Base-by-base conservation (phyloP, 345 rosid genomes). In the Aegle marmelos region DNA sequence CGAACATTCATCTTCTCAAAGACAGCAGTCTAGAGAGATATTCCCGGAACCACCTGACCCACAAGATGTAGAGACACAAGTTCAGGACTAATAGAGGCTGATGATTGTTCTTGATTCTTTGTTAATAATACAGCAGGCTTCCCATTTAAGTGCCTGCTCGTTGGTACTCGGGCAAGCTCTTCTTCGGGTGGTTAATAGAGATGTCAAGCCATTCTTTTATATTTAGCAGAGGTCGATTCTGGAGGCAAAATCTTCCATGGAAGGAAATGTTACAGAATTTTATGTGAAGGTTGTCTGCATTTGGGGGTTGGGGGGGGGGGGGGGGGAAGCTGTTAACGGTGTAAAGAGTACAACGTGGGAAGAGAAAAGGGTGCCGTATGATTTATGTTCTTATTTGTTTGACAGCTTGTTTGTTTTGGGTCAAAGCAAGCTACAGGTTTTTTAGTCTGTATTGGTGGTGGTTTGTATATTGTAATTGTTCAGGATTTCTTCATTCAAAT, bases 11-110 rank as follows among this genome's bases (percentile, higher is more conserved):
- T 93, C 98, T 41, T 97, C 99, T 0, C 92, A 77, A 17, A 90
- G 97, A 79, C 86, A 89, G 85, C 87, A 89, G 41, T 94, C 98
- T n/a, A 90, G 84, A 82, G 98, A 97, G 78, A 91, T 97, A 53
- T 91, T 82, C 87, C 99, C 99, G 0, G 98, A 93, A 84, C 97
- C 97, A 60, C 76, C 83, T 8, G 88, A 80, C 34, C 77, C 33
- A 28, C 93, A 83, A 72, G 95, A 88, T 72, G 39, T 85, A 82
- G 93, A 89, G 88, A 76, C 84, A 79, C 86, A 86, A 50, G 84
- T 81, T 72, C 83, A 79, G 57, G 87, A 84, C 37, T 89, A 84
- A 85, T 58, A 59, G 74, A 72, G 72, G 78, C 72, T 72, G 80
- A 82, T 79, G 79, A 82, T 79, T 84, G 66, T 80, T 82, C 80